A percentile compares a stretch with the other conserved stretches of the same genome.
These are phyloP conservation scores for Puccinia novopanici DNA, from an alignment of 1,284 basidiomycete genomes.

Conservation along the genomic window DNA sequence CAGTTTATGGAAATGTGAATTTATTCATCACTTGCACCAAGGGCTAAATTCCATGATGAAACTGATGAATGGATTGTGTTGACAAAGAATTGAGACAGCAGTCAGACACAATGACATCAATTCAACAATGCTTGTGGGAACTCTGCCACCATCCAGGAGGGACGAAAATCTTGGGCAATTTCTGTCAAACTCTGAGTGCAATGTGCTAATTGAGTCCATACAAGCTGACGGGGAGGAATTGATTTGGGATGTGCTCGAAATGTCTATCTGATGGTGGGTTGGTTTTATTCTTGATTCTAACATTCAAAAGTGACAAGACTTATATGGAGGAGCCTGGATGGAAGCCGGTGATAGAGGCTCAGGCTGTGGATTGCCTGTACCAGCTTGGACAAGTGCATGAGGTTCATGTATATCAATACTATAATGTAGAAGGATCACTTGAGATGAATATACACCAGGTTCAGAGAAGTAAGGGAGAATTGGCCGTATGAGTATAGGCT, in stretches of 20 bases:
- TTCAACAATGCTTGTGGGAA: not conserved
- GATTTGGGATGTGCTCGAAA: slow-evolving; percentile 25
- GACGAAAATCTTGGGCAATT: not conserved
- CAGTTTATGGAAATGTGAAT: slow-evolving; percentile 4
- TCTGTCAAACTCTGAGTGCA: not conserved
- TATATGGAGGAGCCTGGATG: slow-evolving; percentile 7
- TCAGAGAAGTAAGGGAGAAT: slow-evolving; percentile 7
- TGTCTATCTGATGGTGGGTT: slow-evolving; percentile 29
- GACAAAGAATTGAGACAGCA: not conserved
- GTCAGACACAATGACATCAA: not conserved
- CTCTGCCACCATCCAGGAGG: not conserved
- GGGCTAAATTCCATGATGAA: not conserved
- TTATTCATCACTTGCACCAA: not conserved
- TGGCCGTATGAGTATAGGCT: not conserved
- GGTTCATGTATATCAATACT: slow-evolving; percentile 21
- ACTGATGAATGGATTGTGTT: not conserved
- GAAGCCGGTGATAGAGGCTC: slow-evolving; percentile 13
- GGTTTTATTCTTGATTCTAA: not conserved
- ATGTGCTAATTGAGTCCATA: slow-evolving; percentile 15
- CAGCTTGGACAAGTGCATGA: not conserved
- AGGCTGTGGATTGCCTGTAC: slow-evolving; percentile 9
- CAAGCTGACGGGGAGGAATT: not conserved
- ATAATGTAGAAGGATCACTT: not conserved
- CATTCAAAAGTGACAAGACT: not conserved
- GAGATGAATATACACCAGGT: slow-evolving; percentile 37